A percentile compares a stretch with the other conserved stretches of the same genome.
phyloP scores from a whole-genome alignment of 768 basidiomycete species.

The Russula ochroleuca region DNA sequence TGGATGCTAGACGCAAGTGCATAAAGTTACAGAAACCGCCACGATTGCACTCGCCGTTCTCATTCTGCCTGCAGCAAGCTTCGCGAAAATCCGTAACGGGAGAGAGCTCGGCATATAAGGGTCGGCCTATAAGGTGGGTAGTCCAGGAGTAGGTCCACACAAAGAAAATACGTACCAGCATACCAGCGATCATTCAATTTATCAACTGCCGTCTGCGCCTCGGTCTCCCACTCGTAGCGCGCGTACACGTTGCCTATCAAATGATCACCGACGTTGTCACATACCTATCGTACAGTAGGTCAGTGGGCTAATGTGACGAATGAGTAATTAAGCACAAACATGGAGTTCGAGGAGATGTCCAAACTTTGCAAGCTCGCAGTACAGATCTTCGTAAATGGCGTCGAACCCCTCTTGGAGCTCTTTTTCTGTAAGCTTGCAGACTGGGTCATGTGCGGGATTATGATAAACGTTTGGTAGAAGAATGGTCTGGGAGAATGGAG shows the following conservation, averaged over 20 bases:
- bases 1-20: constrained; percentile 87
- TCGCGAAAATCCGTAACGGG: constrained; percentile 99
- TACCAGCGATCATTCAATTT: constrained; percentile 97
- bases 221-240: constrained; percentile 97
- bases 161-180: constrained; percentile 58
- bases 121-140: constrained; percentile 56
- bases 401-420: constrained; percentile 90
- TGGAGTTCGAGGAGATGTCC: constrained; percentile 95
- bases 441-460: constrained; percentile 92
- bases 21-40: constrained; percentile 99
- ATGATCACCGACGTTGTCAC: constrained; percentile 99
- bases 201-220: constrained; percentile 90
- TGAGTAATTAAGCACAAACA: constrained; percentile 44
- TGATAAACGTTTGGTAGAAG: constrained; percentile 96
- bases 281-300: constrained; percentile 51
- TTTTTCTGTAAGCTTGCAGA: constrained; percentile 81
- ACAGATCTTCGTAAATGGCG: constrained; percentile 92
- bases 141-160: not conserved
- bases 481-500: constrained; percentile 96
- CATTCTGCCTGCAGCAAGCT: constrained; percentile 98
- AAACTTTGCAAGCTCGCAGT: constrained; percentile 91
- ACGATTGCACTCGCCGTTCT: constrained; percentile 96
- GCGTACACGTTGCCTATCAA: constrained; percentile 97
- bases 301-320: not conserved
- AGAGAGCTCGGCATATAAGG: constrained; percentile 93